Evolutionary conservation across 257 asterid genomes (phyloP), one percentile per base, ranked within the genome.

Genomic region (Verbascum thapsus): DNA sequence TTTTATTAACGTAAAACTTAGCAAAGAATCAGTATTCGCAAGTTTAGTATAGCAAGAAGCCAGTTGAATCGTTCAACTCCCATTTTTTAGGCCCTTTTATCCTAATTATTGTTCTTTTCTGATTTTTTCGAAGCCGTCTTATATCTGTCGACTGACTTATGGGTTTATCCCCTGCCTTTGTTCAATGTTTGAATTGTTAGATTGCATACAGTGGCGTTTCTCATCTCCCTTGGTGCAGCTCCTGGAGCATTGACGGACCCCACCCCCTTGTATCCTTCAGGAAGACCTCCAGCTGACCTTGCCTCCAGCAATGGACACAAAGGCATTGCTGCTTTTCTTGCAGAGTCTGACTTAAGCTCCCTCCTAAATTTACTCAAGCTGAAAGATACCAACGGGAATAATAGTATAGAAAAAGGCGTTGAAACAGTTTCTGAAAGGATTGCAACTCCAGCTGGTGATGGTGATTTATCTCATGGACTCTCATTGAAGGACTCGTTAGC

Each of bases 281-380:
- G 85, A 37, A 82, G 83, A 72, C 55, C 85, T 54, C 94, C 98
- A 26, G 94, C 98, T 64, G 98, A 86, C 72, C 85, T 91, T 16
- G 98, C 98, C 44, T 81, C 88, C 64, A 65, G 71, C 74, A 88
- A 86, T 49, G 98, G 95, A 55, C 95, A 91, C 78, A 91, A 86
- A 76, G 98, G 98, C 64, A 91, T 91, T 68, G 94, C 95, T 48
- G 98, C 95, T 74, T 91, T 79, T 74, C 87, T 91, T 47, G 94
- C 95, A 0, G 98, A 91, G 72, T 74, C 84, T 64, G 54, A 88
- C 58, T 78, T 91, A 80, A 84, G 90, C 74, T 81, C 77, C 68
- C 95, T 73, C 67, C 83, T 91, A 12, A 49, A 64, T 15, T 64
- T 76, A 48, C 89, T 88, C n/a, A 68, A 85, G 41, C 64, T 91